Conservation (phyloP, 208 protist genomes). For the Crithidia expoeki region DNA sequence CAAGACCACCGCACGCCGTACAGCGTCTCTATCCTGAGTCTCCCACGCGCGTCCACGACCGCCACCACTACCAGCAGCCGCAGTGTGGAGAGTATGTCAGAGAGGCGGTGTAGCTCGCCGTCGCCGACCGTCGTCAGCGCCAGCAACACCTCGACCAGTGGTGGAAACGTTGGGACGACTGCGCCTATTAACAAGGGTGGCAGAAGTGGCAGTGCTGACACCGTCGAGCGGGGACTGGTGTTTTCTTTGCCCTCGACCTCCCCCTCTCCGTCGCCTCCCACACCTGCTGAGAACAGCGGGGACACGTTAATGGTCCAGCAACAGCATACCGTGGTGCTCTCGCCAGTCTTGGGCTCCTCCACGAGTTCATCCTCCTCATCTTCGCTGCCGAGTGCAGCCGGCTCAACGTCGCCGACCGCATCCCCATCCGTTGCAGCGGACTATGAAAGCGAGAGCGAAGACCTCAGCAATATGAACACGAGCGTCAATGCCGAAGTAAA, state of each 20-base stretch:
- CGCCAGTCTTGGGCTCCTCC: constrained; percentile 1
- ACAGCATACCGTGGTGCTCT: constrained; percentile 7
- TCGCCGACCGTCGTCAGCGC: constrained; percentile 12
- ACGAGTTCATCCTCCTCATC: constrained; percentile 12
- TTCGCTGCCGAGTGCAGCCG: neutral
- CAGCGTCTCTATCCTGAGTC: constrained; percentile 1
- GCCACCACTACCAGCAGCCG: neutral
- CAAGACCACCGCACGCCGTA: constrained; percentile 3
- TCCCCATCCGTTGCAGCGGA: neutral
- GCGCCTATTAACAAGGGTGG: neutral
- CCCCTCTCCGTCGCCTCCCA: constrained; percentile 2
- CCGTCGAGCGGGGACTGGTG: neutral
- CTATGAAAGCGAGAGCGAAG: neutral
- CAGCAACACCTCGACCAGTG: neutral
- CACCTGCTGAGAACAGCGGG: neutral
- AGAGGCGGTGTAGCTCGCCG: constrained; percentile 14
- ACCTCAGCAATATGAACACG: neutral
- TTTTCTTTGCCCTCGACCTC: constrained; percentile 8
- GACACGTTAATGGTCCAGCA: neutral
- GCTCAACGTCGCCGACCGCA: constrained; percentile 8
- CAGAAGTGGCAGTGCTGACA: neutral
- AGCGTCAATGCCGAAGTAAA: too few relatives aligned
- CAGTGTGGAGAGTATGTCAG: neutral
- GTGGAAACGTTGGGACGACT: too few relatives aligned
- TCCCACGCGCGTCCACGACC: neutral